Base-by-base conservation (phyloP, 345 rosid species). In the Citrus reticulata region DNA sequence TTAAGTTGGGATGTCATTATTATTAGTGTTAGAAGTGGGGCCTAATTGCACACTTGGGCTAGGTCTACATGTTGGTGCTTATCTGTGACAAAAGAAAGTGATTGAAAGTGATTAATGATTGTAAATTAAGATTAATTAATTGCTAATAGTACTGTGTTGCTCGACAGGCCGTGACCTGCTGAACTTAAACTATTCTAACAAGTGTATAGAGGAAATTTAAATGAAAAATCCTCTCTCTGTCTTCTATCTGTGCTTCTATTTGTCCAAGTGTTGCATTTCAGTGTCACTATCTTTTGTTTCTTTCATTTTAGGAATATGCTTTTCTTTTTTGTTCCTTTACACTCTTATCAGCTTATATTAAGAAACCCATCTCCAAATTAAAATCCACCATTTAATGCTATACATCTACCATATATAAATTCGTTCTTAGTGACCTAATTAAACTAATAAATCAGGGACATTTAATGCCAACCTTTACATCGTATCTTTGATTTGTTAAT, bases 1-100 rank as follows among this genome's bases (percentile, higher is more conserved):
- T 78, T 68, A 78, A 83, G 84, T 81, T 85, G 83, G 82, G 84
- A 69, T 72, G 86, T 84, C 81, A 90, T 84, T 78, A 87, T 84
- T 78, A 83, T 87, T 83, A 80, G 74, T 60, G 81, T 55, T 74
- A 67, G 65, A 39, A 3, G 85, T 85, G 85, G 91, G 87, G 69
- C 86, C 86, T 55, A 40, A 71, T 46, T 73, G 84, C 88, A 79
- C 85, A 81, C 77, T 78, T 74, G 77, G 75, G 81, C 75, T 59
- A 81, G 91, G 91, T 83, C 91, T 90, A 87, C 90, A 85, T 88
- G 93, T 86, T 88, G 89, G 89, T 83, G 85, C 85, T 71, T 79
- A 78, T 75, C 68, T 86, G 81, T 83, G 90, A 87, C 90, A 88
- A 24, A 69, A 66, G 77, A 75, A 74, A 87, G 89, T 76, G 85